Conservation (phyloP, 176 grass and related monocot species). For the Oryza australiensis region DNA sequence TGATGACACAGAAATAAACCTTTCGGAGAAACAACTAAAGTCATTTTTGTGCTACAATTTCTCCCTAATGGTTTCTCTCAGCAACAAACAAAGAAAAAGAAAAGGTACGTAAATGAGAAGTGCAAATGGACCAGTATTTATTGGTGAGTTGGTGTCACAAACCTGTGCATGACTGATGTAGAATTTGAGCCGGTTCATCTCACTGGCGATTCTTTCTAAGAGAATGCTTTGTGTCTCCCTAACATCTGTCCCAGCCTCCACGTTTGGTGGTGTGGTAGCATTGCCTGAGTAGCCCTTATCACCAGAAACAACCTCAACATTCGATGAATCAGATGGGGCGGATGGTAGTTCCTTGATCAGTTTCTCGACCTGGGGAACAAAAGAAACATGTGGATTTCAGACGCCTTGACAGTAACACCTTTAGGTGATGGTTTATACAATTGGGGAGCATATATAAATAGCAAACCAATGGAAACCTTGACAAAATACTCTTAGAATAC, state of each 20-base stretch:
- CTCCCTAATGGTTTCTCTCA: not conserved
- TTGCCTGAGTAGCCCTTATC: constrained; percentile 40
- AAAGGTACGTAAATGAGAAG: not conserved
- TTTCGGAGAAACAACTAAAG: not conserved
- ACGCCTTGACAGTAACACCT: not conserved
- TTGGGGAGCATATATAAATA: not conserved
- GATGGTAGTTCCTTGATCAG: constrained; percentile 91
- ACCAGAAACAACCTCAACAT: constrained; percentile 4
- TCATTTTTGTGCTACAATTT: not conserved
- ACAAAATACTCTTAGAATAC: not conserved
- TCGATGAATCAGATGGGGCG: constrained; percentile 56
- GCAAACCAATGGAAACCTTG: not conserved
- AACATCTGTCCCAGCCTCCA: constrained; percentile 54
- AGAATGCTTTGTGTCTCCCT: constrained; percentile 94
- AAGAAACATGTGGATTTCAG: not conserved
- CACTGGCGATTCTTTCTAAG: constrained; percentile 93
- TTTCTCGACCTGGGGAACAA: constrained; percentile 74
- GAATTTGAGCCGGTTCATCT: constrained; percentile 99
- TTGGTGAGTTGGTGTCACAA: constrained; percentile 21
- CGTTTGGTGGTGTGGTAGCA: constrained; percentile 26
- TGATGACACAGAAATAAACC: not conserved
- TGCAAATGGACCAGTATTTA: not conserved
- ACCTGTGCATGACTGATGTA: constrained; percentile 87
- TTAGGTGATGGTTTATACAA: not conserved
- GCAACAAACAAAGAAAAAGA: not conserved